Evolutionary conservation across 169 alveolate species (phyloP), one percentile per base, ranked within the genome.

Genomic region (Besnoitia besnoiti): DNA sequence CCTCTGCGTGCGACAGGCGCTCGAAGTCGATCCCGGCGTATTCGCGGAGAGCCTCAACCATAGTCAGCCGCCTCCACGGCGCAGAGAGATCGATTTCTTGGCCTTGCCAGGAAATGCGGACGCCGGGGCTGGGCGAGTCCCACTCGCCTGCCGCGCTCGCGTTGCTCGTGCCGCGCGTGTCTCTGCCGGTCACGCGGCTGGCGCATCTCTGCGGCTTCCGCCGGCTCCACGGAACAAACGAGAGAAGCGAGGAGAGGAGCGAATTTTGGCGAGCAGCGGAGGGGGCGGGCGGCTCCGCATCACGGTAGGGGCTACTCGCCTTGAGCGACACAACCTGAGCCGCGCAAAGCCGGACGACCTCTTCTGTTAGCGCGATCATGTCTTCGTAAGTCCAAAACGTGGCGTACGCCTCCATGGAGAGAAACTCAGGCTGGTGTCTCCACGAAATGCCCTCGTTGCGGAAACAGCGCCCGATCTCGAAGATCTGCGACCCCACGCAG

Each of bases 351-450:
- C 98, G 95, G 39, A 99, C 93, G 92, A 99, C 91, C 85, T 97
- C 98, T 96, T 99, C 99, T 39, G 99, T 97, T 93, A 98, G 91
- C 49, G 93, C 95, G 98, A 99, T 98, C 95, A 99, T 94, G 87
- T 98, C 99, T 84, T 97, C 93, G 94, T 97, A 98, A 92, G 98
- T 99, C 35, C 99, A 98, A 94, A 98, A 97, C 75, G 99, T 97
- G 95, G 95, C 94, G 95, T 99, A 99, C 85, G 98, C 97, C 94
- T 99, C 99, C 92, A 98, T 95, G 61, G 99, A 97, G 14, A 99
- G 98, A 96, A 99, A 99, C 95, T 99, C 99, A 33, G 99, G 99
- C 93, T 99, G 98, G 94, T 99, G 99, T 24, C 98, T 96, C 88
- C 96, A 89, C 91, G 98, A 99, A 76, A 98, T 97, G 5, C 99